These are phyloP conservation scores for Annona cherimola DNA, from an alignment of 164 flowering plant species.

Conservation along the genomic window DNA sequence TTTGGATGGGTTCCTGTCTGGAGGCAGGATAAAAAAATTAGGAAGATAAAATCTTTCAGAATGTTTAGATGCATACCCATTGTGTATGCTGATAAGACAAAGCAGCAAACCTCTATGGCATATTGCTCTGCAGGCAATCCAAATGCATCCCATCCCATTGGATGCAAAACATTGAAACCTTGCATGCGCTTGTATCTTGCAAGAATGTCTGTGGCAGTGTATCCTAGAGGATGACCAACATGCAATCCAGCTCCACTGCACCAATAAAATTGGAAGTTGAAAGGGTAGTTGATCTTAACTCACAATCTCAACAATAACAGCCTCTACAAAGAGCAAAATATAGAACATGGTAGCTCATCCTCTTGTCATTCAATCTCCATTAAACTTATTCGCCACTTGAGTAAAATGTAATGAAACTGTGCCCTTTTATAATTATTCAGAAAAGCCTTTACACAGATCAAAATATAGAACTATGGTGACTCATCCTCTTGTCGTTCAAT, in stretches of 20 bases:
- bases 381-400: no score
- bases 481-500: no score
- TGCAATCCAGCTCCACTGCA: slow-evolving; percentile 95
- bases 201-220: slow-evolving; percentile 94
- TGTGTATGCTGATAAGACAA: neutral
- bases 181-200: slow-evolving; percentile 88
- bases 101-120: slow-evolving; percentile 70
- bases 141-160: slow-evolving; percentile 99
- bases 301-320: neutral
- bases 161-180: slow-evolving; percentile 96
- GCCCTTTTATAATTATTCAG: no score
- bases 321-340: neutral
- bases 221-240: slow-evolving; percentile 98
- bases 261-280: neutral
- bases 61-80: neutral
- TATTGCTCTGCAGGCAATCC: slow-evolving; percentile 98
- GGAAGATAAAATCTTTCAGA: neutral
- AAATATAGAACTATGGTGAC: neutral
- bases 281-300: neutral
- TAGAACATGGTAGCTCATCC: neutral
- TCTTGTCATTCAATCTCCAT: no score
- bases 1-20: slow-evolving; percentile 99
- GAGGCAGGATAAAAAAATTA: slow-evolving; percentile 8
- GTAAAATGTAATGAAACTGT: no score
- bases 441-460: neutral